Evolutionary conservation across 2,329 filamentous ascomycete genomes (phyloP), one percentile per base, ranked within the genome.

Genomic region (Teratosphaeria gauchensis): DNA sequence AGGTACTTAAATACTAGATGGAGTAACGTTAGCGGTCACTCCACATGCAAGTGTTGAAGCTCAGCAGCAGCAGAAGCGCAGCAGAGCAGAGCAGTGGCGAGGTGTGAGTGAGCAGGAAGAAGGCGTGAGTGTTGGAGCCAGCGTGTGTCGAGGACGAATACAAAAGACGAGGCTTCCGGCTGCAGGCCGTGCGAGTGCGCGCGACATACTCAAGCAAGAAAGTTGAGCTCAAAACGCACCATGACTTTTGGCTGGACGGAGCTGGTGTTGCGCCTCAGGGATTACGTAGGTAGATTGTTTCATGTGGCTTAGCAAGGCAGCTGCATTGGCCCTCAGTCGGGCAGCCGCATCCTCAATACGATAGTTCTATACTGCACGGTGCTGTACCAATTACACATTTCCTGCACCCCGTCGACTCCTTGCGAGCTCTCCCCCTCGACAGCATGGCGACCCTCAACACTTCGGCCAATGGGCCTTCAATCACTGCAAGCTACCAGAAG

Each of bases 401-500:
- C n/a, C 30, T 12, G 12, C 21, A 53, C 24, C n/a, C n/a, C 5
- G 48, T 30, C 28, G 48, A 52, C 19, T 52, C 6, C 14, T 12
- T 11, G n/a, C 9, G n/a, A n/a, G 9, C 51, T 14, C 42, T 46
- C 42, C n/a, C 16, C 16, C n/a, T 19, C 42, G 19, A 48, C 42
- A 48, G 51, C 61, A 96, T 97, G 90, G 87, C 80, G 59, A 73
- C 90, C 57, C 76, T 82, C 67, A 81, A 82, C 68, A 75, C 78
- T 57, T 81, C 79, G 60, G 73, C 72, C 67, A 81, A 82, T 65
- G 79, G 79, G 57, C 75, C 78, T 19, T 79, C 78, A 58, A 82
- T 82, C 67, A 79, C 76, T 48, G 72, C 73, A 61, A 80, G 79
- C 72, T 87, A 89, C 72, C 81, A 87, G 70, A 81, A 83, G 56